Percentiles rank a stretch among this genome's conserved stretches.
phyloP scores from a whole-genome alignment of 768 basidiomycete species.

The Tylopilus felleus region DNA sequence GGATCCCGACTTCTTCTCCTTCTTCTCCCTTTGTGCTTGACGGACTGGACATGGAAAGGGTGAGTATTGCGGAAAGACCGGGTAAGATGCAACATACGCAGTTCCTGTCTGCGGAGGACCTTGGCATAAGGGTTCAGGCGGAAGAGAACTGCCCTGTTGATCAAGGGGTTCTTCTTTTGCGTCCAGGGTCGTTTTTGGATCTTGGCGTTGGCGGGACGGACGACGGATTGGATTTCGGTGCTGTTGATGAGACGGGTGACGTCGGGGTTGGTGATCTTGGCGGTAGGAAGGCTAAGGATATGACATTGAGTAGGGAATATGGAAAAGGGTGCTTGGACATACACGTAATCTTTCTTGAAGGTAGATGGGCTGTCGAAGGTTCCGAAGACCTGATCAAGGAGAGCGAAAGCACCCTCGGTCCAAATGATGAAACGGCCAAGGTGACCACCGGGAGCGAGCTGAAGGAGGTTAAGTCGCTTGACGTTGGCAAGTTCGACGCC shows the following conservation, averaged over 20 bases:
- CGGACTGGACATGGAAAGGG: constrained; percentile 49
- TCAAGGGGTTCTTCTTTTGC: constrained; percentile 98
- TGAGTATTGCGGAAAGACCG: neutral
- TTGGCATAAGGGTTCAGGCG: constrained; percentile 99
- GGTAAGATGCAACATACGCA: constrained; percentile 57
- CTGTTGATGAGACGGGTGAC: constrained; percentile 98
- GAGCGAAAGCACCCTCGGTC: constrained; percentile 91
- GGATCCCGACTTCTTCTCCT: constrained; percentile 60
- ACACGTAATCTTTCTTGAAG: constrained; percentile 90
- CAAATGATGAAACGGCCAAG: constrained; percentile 99
- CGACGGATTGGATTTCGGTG: constrained; percentile 94
- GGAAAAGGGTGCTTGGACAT: constrained; percentile 24
- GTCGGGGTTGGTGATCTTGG: constrained; percentile 97
- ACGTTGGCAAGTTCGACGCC: constrained; percentile 98
- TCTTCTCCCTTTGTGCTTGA: constrained; percentile 58
- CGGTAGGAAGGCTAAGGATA: constrained; percentile 70
- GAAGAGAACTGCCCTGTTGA: constrained; percentile 93
- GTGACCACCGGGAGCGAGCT: constrained; percentile 99
- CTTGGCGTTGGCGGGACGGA: constrained; percentile 85
- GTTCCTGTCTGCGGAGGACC: constrained; percentile 83
- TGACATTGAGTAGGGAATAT: neutral
- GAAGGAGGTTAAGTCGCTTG: constrained; percentile 90
- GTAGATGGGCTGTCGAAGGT: constrained; percentile 86
- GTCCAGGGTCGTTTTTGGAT: constrained; percentile 92
- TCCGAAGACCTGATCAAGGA: constrained; percentile 94